Percentiles rank a stretch among this genome's conserved stretches.
Conservation (phyloP, 495 filamentous ascomycete species). For the Cairneyella variabilis region DNA sequence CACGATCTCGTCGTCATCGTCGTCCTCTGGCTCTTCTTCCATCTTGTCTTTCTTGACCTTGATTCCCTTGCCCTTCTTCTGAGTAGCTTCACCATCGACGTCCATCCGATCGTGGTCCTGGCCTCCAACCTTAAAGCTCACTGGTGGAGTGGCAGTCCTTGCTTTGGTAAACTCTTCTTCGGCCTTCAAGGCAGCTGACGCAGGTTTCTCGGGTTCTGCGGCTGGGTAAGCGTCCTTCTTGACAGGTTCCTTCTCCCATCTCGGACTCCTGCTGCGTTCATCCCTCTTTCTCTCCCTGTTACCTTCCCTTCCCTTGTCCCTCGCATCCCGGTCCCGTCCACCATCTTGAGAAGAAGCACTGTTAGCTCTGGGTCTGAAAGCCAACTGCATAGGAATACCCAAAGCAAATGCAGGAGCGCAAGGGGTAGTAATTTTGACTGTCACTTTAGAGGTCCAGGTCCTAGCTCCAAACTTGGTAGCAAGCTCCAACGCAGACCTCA, state of each 20-base stretch:
- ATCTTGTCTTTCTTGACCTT: constrained; percentile 13
- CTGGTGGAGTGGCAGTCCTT: constrained; percentile 21
- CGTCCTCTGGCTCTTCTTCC: constrained; percentile 3
- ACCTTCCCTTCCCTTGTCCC: constrained; percentile 31
- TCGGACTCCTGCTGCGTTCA: constrained; percentile 29
- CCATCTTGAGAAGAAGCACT: constrained; percentile 4
- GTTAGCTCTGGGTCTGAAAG: constrained; percentile 4
- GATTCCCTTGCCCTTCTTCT: neutral
- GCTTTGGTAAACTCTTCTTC: constrained; percentile 10
- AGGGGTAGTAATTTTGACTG: no score
- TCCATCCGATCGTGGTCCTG: constrained; percentile 26
- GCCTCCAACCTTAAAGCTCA: constrained; percentile 23
- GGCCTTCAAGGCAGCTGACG: neutral
- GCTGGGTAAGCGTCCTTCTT: constrained; percentile 10
- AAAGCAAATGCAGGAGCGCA: no score
- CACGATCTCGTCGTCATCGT: constrained; percentile 38
- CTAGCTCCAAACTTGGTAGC: no score
- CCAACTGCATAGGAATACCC: no score
- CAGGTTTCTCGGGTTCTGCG: constrained; percentile 8
- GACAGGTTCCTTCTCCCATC: constrained; percentile 28
- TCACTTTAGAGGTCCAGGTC: no score
- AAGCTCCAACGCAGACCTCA: no score
- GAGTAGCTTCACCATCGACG: constrained; percentile 5
- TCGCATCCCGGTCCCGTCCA: constrained; percentile 21
- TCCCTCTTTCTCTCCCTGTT: constrained; percentile 30